Conservation (phyloP, 495 filamentous ascomycete genomes). For the Xylaria scruposa region DNA sequence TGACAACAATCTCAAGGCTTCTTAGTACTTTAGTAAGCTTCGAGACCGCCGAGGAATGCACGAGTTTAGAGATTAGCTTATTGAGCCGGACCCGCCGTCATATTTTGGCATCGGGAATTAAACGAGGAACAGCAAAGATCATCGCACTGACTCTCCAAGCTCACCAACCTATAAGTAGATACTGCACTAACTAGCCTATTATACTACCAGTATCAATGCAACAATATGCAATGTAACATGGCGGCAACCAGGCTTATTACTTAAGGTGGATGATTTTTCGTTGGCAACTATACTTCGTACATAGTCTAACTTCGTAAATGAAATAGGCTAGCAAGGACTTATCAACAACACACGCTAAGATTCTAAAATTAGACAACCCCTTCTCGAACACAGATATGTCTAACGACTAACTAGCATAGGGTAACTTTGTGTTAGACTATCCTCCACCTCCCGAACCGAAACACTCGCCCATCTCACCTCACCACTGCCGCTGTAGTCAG, state of each 20-base stretch:
- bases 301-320: too few relatives aligned
- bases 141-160: background rate
- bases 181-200: too few relatives aligned
- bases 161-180: background rate
- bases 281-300: too few relatives aligned
- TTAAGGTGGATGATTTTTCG: background rate
- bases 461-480: constrained; percentile 15
- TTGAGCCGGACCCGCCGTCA: background rate
- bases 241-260: background rate
- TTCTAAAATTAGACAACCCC: constrained; percentile 21
- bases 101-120: background rate
- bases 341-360: constrained; percentile 3
- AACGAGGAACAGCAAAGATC: background rate
- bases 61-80: background rate
- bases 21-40: constrained; percentile 18
- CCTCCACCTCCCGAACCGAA: constrained; percentile 11
- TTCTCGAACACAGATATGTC: background rate
- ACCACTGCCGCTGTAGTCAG: constrained; percentile 24
- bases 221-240: constrained; percentile 7
- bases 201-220: background rate
- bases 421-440: background rate
- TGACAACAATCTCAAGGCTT: background rate
- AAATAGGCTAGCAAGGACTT: background rate
- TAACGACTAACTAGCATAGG: background rate
- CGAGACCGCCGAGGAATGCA: background rate